phyloP scores from a whole-genome alignment of 805 yeast species.

The Nadsonia fulvescens region DNA sequence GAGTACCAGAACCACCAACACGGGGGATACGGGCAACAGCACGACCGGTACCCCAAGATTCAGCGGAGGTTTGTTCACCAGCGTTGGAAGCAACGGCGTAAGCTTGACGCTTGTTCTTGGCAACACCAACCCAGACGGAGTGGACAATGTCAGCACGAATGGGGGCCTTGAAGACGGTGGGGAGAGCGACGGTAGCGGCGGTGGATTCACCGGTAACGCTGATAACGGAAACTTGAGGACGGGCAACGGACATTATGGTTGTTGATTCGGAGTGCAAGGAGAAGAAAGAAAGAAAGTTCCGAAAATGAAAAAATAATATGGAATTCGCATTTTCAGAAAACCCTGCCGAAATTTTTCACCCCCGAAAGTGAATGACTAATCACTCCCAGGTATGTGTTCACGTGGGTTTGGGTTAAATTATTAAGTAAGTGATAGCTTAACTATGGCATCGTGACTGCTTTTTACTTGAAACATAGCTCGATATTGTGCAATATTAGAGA shows the following conservation, averaged over 20 bases:
- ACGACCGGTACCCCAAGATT: slow-evolving; percentile 99
- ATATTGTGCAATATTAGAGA: too few species aligned
- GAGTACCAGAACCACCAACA: slow-evolving; percentile 99
- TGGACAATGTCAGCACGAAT: slow-evolving; percentile 99
- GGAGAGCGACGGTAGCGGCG: slow-evolving; percentile 72
- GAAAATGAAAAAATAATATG: too few species aligned
- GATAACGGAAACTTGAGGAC: slow-evolving; percentile 96
- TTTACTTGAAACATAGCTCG: too few species aligned
- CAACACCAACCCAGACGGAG: slow-evolving; percentile 93
- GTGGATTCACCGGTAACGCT: slow-evolving; percentile 76
- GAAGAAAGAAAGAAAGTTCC: too few species aligned
- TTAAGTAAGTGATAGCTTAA: too few species aligned
- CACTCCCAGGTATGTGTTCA: too few species aligned
- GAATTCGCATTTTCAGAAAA: too few species aligned
- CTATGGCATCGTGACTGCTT: too few species aligned
- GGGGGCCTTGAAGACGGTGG: slow-evolving; percentile 99
- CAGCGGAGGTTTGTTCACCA: slow-evolving; percentile 99
- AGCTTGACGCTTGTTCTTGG: slow-evolving; percentile 99
- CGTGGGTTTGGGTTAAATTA: too few species aligned
- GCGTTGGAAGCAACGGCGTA: slow-evolving; percentile 98
- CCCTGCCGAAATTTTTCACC: too few species aligned
- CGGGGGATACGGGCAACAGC: slow-evolving; percentile 99
- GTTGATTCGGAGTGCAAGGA: too few species aligned
- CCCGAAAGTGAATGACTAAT: too few species aligned
- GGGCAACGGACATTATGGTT: slow-evolving; percentile 36